A percentile compares a stretch with the other conserved stretches of the same genome.
These are phyloP conservation scores for Pythium volutum DNA, from an alignment of 352 stramenopile genomes.

Conservation along the genomic window DNA sequence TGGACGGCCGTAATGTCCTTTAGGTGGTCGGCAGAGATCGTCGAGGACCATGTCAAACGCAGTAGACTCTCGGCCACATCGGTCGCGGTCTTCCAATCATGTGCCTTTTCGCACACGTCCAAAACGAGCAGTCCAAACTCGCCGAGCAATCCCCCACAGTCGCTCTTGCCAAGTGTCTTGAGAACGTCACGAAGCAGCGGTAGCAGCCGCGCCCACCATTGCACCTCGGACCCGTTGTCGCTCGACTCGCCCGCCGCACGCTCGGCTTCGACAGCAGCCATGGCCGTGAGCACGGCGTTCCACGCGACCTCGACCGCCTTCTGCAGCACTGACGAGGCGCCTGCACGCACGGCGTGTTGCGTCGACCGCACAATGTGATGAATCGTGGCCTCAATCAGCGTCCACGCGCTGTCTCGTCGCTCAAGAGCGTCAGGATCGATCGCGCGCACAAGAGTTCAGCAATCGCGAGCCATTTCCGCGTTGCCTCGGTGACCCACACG, in stretches of 20 bases:
- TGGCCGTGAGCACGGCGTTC: slow-evolving; percentile 59
- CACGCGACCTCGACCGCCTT: slow-evolving; percentile 70
- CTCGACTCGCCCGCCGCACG: slow-evolving; percentile 11
- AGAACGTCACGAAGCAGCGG: slow-evolving; percentile 12
- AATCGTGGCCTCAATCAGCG: slow-evolving; percentile 49
- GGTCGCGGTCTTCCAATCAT: slow-evolving; percentile 41
- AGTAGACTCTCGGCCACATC: slow-evolving; percentile 25
- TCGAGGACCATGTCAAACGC: neutral
- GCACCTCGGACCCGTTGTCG: neutral
- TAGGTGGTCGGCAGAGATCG: slow-evolving; percentile 25
- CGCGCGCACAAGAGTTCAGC: slow-evolving; percentile 58
- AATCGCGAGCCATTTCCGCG: slow-evolving; percentile 69
- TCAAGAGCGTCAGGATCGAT: slow-evolving; percentile 46
- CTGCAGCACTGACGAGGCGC: slow-evolving; percentile 26
- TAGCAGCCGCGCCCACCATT: slow-evolving; percentile 13
- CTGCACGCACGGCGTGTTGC: slow-evolving; percentile 35
- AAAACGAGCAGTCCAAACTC: slow-evolving; percentile 60
- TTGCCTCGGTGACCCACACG: slow-evolving; percentile 28
- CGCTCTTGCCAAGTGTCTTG: neutral
- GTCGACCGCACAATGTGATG: slow-evolving; percentile 50
- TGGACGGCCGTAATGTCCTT: slow-evolving; percentile 54
- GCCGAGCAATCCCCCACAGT: slow-evolving; percentile 30
- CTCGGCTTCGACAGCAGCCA: slow-evolving; percentile 24
- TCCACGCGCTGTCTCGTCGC: slow-evolving; percentile 40
- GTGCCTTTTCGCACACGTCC: slow-evolving; percentile 42